Evolutionary conservation across 805 yeast genomes (phyloP), one percentile per base, ranked within the genome.

Genomic region (Wickerhamiella sorbophila): DNA sequence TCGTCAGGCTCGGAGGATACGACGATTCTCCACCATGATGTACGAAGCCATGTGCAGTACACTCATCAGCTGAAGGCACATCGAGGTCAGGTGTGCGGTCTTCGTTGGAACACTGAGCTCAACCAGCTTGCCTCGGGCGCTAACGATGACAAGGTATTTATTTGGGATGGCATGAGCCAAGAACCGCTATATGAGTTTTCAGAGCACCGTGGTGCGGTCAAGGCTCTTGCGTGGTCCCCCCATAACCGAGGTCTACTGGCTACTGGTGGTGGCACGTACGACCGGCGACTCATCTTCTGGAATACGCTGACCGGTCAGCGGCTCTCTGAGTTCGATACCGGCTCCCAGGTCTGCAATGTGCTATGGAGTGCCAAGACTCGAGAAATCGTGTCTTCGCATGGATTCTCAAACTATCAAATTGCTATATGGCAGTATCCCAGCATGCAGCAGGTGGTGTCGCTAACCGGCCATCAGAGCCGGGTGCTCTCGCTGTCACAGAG

Each of bases 201-300:
- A 2, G 95, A 85, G 48, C 97, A 91, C 58, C 75, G 73, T 15
- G 96, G 97, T 1, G 98, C 98, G 0, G 94, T 91, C 3, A 91
- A 91, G 61, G 98, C 97, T 0, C 71, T 91, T 41, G 83, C 94
- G 1, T 91, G 98, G 98, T 82, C 94, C 1, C 97, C 98, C 2
- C 97, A 91, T 57, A 95, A 85, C 57, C 67, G 96, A 42, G 96
- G 97, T 1, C 70, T 87, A 2, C 60, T 91, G 42, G 97, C 97
- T 1, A 74, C 91, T 1, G 98, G 98, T 14, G 98, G 98, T 16
- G 98, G 98, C 31, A 86, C 97, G 0, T 87, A 93, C 1, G 98
- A 91, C 60, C 75, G 88, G 44, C 71, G 78, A 32, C 79, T 91
- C 51, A 83, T 87, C 59, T 75, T 86, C 19, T 91, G 97, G 97